These are phyloP conservation scores for Botryotinia globosa DNA, from an alignment of 2,329 filamentous ascomycete species.

Conservation along the genomic window DNA sequence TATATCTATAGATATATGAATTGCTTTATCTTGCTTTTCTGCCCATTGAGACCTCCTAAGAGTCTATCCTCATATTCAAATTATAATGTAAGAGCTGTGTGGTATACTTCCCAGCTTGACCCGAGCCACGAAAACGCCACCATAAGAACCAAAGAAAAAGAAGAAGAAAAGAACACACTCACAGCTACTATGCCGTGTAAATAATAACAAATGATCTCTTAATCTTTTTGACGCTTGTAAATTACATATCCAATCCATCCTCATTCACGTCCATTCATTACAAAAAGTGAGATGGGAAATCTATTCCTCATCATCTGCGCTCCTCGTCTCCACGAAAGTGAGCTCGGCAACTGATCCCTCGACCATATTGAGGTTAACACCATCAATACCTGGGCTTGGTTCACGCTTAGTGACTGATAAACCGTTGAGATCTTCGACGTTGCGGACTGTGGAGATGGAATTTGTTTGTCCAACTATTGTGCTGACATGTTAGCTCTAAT, in stretches of 20 bases:
- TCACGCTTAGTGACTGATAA: constrained; percentile 25
- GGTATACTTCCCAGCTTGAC: background rate
- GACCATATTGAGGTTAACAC: constrained; percentile 35
- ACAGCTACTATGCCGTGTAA: background rate
- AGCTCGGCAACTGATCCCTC: constrained; percentile 36
- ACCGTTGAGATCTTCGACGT: constrained; percentile 21
- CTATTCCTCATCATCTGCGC: constrained; percentile 30
- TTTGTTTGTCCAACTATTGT: constrained; percentile 19
- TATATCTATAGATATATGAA: background rate
- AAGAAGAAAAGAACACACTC: background rate
- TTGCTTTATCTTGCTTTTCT: background rate
- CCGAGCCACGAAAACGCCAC: constrained; percentile 1
- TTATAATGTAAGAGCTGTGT: background rate
- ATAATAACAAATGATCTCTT: background rate
- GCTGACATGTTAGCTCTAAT: background rate
- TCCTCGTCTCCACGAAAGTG: constrained; percentile 35
- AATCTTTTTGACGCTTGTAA: constrained; percentile 7
- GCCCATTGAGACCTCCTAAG: background rate
- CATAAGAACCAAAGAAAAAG: background rate
- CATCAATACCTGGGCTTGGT: constrained; percentile 30
- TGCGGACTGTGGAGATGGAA: constrained; percentile 7
- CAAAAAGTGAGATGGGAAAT: background rate
- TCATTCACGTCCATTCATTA: background rate
- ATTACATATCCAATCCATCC: constrained; percentile 9
- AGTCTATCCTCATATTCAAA: background rate